Base-by-base conservation (phyloP, 2,329 filamentous ascomycete species). In the Chaetomiaceae sp. region DNA sequence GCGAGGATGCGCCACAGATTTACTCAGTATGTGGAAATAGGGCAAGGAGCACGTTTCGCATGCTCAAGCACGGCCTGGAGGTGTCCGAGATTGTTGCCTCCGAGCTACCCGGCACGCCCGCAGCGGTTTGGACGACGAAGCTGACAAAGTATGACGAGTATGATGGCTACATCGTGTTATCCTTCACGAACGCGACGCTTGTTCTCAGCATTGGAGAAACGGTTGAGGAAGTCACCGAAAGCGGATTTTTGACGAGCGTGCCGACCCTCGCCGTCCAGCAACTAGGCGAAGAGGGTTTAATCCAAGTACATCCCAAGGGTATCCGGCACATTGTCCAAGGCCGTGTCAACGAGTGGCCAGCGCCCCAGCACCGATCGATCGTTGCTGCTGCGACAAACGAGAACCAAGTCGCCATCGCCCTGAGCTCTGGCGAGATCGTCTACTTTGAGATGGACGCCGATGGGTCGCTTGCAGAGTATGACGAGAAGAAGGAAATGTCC, bases 391-490 rank as follows among this genome's bases (percentile, higher is more conserved):
- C 92, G 1, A 94, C 92, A 14, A 99, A 99, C 65, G 85, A 92
- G 63, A 84, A 89, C 37, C 94, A 99, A 71, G 89, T 99, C 23
- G 90, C 90, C 3, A 86, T 97, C 45, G 94, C 94, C 1, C 76
- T 99, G 23, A 97, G 91, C 66, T 96, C 91, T 8, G 92, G 92
- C 33, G 94, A 99, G 69, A 92, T 99, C 58, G 89, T 96, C 37
- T 99, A 97, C 67, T 99, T 99, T 62, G 95, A 99, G 68, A 92
- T 96, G 84, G 94, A 96, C 64, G 80, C 83, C 0, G 92, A 97
- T 69, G 91, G 91, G 27, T 88, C 88, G 3, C 76, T 97, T 29
- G 90, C 90, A 30, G 92, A 97, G 72, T 96, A 96, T 61, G 88
- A 97, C 60, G 91, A 97, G 65, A 90, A 92, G 68, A 90, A 90